phyloP scores from a whole-genome alignment of 352 stramenopile species.

The Hyaloperonospora brassicae region DNA sequence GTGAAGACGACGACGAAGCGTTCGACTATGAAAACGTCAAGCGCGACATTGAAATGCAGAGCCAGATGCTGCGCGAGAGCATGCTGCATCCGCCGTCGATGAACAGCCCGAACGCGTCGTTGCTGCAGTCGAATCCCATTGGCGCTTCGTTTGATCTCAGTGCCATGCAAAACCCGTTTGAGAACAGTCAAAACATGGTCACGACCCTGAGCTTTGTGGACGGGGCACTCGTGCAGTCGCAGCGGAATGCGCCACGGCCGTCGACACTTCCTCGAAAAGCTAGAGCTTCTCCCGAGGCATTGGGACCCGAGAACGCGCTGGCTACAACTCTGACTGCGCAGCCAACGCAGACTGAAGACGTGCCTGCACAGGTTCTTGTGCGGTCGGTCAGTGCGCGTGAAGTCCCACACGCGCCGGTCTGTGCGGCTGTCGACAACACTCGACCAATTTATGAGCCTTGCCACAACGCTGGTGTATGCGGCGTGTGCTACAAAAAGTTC shows the following conservation, averaged over 20 bases:
- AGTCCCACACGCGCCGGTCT: background rate
- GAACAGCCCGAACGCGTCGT: slow-evolving; percentile 26
- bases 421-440: slow-evolving; percentile 21
- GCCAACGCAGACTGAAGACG: slow-evolving; percentile 2
- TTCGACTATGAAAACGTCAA: slow-evolving; percentile 64
- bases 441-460: slow-evolving; percentile 37
- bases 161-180: slow-evolving; percentile 27
- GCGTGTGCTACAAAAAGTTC: slow-evolving; percentile 83
- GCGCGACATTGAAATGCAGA: slow-evolving; percentile 68
- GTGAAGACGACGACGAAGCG: slow-evolving; percentile 52
- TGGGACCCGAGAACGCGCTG: slow-evolving; percentile 20
- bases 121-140: slow-evolving; percentile 25
- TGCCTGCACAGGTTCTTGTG: slow-evolving; percentile 8
- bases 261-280: slow-evolving; percentile 15
- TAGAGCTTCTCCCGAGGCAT: slow-evolving; percentile 2
- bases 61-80: slow-evolving; percentile 63
- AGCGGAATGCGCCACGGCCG: slow-evolving; percentile 25
- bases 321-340: slow-evolving; percentile 16
- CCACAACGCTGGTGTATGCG: slow-evolving; percentile 57
- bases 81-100: slow-evolving; percentile 45
- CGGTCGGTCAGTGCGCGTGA: slow-evolving; percentile 24
- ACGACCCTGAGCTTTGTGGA: slow-evolving; percentile 39
- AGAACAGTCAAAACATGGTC: slow-evolving; percentile 33
- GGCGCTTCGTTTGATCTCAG: slow-evolving; percentile 23
- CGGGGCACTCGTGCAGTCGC: slow-evolving; percentile 29